phyloP scores from a whole-genome alignment of 2,329 filamentous ascomycete species.

The Xylaria hypoxylon region DNA sequence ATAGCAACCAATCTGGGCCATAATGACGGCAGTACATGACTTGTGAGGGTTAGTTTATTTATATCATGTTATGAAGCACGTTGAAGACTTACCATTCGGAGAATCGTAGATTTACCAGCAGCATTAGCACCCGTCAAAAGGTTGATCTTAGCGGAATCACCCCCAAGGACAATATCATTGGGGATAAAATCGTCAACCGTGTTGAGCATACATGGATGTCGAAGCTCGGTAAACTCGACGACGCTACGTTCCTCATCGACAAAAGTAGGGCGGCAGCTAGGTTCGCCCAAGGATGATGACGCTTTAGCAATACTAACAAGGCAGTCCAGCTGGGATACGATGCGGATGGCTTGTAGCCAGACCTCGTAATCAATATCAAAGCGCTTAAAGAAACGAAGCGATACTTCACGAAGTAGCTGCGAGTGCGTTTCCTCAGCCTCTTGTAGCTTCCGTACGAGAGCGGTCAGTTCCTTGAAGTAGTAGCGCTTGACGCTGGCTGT shows the following conservation, averaged over 20 bases:
- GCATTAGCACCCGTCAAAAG: conserved; percentile 96
- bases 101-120: conserved; percentile 94
- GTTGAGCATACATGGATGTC: conserved; percentile 93
- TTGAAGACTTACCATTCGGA: conserved; percentile 80
- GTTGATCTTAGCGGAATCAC: conserved; percentile 83
- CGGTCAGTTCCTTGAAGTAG: conserved; percentile 87
- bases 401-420: conserved; percentile 89
- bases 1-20: conserved; percentile 96
- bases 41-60: conserved; percentile 50
- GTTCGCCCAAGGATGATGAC: conserved; percentile 83
- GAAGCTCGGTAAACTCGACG: conserved; percentile 90
- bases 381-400: conserved; percentile 82
- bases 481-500: conserved; percentile 92
- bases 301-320: conserved; percentile 92
- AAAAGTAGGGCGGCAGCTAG: conserved; percentile 89
- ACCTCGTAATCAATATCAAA: conserved; percentile 88
- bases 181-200: conserved; percentile 95
- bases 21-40: conserved; percentile 96
- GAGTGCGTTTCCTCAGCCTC: conserved; percentile 94
- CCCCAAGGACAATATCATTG: conserved; percentile 90
- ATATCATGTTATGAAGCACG: not conserved
- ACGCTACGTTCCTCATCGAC: conserved; percentile 85
- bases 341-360: conserved; percentile 91
- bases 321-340: conserved; percentile 93
- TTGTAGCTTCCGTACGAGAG: conserved; percentile 86